Percentiles rank a stretch among this genome's conserved stretches.
phyloP scores from a whole-genome alignment of 352 stramenopile species.

The Phytophthora syringae region DNA sequence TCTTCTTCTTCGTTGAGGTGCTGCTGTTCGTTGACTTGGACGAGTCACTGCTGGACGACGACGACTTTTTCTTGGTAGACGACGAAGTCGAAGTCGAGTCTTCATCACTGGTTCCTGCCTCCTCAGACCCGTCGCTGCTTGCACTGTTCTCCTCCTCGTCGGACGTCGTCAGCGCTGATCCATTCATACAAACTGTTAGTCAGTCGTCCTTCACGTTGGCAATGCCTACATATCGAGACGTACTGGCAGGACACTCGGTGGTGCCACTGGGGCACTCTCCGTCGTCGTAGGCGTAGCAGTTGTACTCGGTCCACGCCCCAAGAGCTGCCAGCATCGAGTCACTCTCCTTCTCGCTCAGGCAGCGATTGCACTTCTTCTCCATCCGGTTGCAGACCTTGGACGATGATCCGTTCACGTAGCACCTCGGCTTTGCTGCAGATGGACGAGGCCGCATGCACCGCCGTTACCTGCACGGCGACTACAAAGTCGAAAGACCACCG shows the following conservation, averaged over 20 bases:
- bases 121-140: constrained; percentile 27
- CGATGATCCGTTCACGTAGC: constrained; percentile 53
- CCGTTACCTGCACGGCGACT: constrained; percentile 33
- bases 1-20: constrained; percentile 32
- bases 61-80: constrained; percentile 34
- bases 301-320: constrained; percentile 44
- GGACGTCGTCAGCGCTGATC: constrained; percentile 27
- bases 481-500: neutral
- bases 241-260: constrained; percentile 48
- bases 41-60: constrained; percentile 37
- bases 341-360: constrained; percentile 38
- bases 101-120: constrained; percentile 20
- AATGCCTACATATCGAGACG: constrained; percentile 5
- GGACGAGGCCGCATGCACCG: constrained; percentile 24
- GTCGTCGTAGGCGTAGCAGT: constrained; percentile 49
- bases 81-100: constrained; percentile 21
- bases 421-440: constrained; percentile 48
- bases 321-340: constrained; percentile 27
- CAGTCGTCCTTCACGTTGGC: neutral
- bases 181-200: constrained; percentile 1
- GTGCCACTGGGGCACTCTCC: constrained; percentile 46
- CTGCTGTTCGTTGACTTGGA: constrained; percentile 34
- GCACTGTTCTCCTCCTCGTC: constrained; percentile 21
- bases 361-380: constrained; percentile 52
- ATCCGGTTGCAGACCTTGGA: constrained; percentile 55